Percentiles rank a stretch among this genome's conserved stretches.
These are phyloP conservation scores for Saccharomyces paradoxus DNA, from an alignment of 805 yeast species.

Conservation along the genomic window DNA sequence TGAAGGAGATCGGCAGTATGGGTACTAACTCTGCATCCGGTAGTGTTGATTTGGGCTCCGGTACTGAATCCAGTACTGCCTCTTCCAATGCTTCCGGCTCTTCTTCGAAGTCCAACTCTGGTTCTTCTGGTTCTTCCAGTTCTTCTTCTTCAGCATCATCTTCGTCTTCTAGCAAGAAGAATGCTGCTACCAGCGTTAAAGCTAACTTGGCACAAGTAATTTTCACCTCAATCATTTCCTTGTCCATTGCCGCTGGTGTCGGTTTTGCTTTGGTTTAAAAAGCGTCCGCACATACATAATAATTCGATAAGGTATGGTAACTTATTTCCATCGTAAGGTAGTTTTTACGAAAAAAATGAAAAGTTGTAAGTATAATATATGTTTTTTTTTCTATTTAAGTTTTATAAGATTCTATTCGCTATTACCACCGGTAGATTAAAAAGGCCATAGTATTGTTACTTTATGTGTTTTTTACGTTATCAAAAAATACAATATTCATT, in stretches of 20 bases:
- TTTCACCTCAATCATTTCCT: constrained; percentile 27
- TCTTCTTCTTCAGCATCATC: constrained; percentile 12
- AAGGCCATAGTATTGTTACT: neutral
- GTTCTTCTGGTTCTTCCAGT: constrained; percentile 8
- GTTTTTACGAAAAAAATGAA: neutral
- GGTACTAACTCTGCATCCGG: constrained; percentile 56
- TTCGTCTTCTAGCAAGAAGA: constrained; percentile 20
- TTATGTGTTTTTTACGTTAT: neutral
- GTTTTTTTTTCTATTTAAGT: neutral
- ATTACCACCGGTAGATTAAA: neutral
- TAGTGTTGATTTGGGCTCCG: constrained; percentile 27
- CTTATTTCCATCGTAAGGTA: neutral
- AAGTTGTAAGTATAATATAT: neutral
- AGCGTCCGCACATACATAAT: neutral
- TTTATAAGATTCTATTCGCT: neutral
- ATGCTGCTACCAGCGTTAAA: constrained; percentile 23
- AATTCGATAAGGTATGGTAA: neutral
- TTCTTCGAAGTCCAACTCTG: constrained; percentile 13
- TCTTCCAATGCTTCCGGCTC: constrained; percentile 27
- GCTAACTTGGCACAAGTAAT: constrained; percentile 25
- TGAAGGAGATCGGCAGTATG: constrained; percentile 58
- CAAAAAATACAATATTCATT: neutral
- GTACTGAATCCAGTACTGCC: constrained; percentile 11
- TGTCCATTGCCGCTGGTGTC: constrained; percentile 32
- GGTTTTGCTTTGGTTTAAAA: constrained; percentile 31